These are phyloP conservation scores for Pilaira anomala DNA, from an alignment of 192 early-diverging fungal species.

Conservation along the genomic window DNA sequence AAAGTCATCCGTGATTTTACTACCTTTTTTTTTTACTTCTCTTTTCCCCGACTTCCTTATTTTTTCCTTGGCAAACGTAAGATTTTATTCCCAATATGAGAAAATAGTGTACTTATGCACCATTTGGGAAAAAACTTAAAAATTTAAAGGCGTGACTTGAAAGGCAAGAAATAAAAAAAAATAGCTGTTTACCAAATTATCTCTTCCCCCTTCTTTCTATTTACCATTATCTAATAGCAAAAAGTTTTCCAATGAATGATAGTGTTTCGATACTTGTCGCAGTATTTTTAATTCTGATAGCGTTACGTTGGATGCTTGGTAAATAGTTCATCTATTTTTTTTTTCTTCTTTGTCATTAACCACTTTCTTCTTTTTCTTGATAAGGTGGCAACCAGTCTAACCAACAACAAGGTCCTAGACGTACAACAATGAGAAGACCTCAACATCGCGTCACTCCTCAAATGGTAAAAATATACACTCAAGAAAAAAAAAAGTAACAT, in stretches of 20 bases:
- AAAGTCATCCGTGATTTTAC: too few relatives aligned
- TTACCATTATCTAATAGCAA: too few relatives aligned
- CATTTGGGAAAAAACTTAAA: too few relatives aligned
- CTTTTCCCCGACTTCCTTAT: too few relatives aligned
- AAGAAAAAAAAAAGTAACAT: not conserved
- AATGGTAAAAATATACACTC: conserved; percentile 23
- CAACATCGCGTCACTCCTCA: conserved; percentile 34
- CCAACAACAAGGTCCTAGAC: conserved; percentile 7
- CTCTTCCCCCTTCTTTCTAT: too few relatives aligned
- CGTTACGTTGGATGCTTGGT: conserved; percentile 57
- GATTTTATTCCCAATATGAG: too few relatives aligned
- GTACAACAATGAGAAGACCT: conserved; percentile 13
- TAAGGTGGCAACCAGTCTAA: conserved; percentile 15
- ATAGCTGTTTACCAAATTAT: too few relatives aligned
- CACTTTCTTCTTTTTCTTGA: not conserved
- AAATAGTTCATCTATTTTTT: not conserved
- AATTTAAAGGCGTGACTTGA: too few relatives aligned
- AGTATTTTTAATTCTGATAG: conserved; percentile 55
- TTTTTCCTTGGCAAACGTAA: too few relatives aligned
- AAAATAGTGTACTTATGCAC: too few relatives aligned
- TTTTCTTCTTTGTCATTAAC: not conserved
- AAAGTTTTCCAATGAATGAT: conserved; percentile 52
- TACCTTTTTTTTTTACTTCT: too few relatives aligned
- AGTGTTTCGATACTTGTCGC: conserved; percentile 56
- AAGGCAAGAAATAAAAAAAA: too few relatives aligned